Evolutionary conservation across 352 stramenopile genomes (phyloP).

Genomic region (Phytophthora cryptogea): DNA sequence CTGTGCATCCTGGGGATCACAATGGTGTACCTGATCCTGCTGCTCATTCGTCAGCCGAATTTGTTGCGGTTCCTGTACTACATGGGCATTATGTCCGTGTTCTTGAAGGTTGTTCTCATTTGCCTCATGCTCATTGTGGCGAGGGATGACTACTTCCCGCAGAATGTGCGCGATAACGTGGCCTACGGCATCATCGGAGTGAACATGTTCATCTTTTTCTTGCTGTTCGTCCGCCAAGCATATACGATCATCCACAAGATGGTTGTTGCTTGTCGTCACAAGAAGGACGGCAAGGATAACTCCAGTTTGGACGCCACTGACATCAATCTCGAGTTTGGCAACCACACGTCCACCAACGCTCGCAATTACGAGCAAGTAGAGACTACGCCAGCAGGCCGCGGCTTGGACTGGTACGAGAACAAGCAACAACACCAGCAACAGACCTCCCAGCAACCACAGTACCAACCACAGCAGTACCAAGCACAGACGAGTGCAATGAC

Average conservation of each 20-base stretch:
- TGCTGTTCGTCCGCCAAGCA: conserved; percentile 78
- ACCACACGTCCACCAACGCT: conserved; percentile 24
- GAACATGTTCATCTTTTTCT: conserved; percentile 84
- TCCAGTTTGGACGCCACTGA: conserved; percentile 33
- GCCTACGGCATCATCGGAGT: conserved; percentile 86
- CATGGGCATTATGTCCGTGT: conserved; percentile 74
- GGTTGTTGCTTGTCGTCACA: conserved; percentile 44
- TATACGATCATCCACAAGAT: conserved; percentile 84
- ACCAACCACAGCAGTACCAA: conserved; percentile 28
- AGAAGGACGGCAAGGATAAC: conserved; percentile 47
- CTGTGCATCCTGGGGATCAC: conserved; percentile 73
- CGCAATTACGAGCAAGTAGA: conserved; percentile 38
- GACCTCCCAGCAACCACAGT: conserved; percentile 9
- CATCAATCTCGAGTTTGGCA: conserved; percentile 62
- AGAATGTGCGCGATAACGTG: conserved; percentile 80
- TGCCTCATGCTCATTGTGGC: conserved; percentile 82
- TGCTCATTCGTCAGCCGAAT: conserved; percentile 76
- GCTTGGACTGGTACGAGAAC: conserved; percentile 24
- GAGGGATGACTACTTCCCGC: conserved; percentile 80
- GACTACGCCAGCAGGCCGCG: conserved; percentile 22
- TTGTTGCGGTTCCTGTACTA: conserved; percentile 85
- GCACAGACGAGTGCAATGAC: conserved; percentile 24
- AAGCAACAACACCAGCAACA: conserved; percentile 28
- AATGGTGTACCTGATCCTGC: conserved; percentile 68
- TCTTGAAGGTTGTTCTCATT: conserved; percentile 84